Percentiles rank a stretch among this genome's conserved stretches.
Conservation (phyloP, 257 asterid species). For the Rauvolfia tetraphylla region DNA sequence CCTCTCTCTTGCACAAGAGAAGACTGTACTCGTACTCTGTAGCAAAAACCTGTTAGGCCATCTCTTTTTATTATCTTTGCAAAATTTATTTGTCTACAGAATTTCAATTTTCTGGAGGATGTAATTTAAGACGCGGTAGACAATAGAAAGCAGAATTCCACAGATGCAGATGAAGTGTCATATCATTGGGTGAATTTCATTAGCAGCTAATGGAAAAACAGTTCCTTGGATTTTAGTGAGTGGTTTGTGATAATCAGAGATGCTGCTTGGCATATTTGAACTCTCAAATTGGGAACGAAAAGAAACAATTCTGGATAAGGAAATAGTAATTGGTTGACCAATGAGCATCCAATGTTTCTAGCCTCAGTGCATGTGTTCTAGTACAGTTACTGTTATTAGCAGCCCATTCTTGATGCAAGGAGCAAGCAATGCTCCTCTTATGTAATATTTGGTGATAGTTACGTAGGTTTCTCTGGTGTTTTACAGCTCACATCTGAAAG, state of each 20-base stretch:
- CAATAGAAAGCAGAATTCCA: not conserved
- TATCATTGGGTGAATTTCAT: not conserved
- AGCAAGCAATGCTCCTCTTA: too few species aligned
- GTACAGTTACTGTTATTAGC: not conserved
- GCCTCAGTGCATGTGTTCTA: not conserved
- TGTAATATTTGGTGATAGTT: not conserved
- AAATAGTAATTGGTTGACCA: not conserved
- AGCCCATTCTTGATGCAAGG: not conserved
- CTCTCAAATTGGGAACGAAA: not conserved
- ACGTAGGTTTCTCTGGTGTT: not conserved
- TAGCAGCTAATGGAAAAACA: not conserved
- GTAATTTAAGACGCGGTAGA: not conserved
- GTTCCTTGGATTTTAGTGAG: constrained; percentile 1
- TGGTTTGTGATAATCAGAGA: not conserved
- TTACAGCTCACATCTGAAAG: not conserved
- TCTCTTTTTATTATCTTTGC: not conserved
- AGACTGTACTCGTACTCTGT: constrained; percentile 1
- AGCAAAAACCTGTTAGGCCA: constrained; percentile 8
- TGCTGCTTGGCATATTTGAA: not conserved
- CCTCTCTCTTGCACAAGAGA: not conserved
- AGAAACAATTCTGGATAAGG: not conserved
- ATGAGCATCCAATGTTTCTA: not conserved
- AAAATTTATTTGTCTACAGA: not conserved
- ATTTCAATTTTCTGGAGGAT: constrained; percentile 8
- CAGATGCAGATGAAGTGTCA: not conserved